Percentiles rank a stretch among this genome's conserved stretches.
Conservation (phyloP, 805 yeast genomes). For the Yarrowia hollandica region DNA sequence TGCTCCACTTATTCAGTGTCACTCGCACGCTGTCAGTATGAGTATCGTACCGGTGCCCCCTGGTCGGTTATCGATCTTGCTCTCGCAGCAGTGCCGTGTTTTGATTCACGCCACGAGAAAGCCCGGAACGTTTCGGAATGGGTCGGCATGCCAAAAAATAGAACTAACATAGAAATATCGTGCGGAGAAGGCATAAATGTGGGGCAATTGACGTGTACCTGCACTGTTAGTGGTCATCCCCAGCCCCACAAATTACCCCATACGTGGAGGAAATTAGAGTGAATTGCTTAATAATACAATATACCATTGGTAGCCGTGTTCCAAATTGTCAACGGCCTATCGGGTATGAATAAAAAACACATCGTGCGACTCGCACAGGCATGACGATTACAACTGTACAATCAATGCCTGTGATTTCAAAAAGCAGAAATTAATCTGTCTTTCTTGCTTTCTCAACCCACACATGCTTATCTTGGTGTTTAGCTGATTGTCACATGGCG, state of each 20-base stretch:
- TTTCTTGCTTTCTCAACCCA: background rate
- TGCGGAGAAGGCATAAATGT: background rate
- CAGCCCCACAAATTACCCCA: background rate
- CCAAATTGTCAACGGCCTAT: background rate
- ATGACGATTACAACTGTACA: background rate
- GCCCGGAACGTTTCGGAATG: conserved; percentile 22
- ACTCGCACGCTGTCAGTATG: no score
- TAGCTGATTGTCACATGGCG: conserved; percentile 2
- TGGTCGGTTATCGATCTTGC: conserved; percentile 11
- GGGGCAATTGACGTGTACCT: background rate
- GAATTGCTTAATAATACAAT: background rate
- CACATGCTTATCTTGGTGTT: background rate
- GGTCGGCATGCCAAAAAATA: background rate
- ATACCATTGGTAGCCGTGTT: no score
- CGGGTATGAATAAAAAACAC: background rate
- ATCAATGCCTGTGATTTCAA: no score
- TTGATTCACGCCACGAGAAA: background rate
- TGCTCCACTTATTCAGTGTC: no score
- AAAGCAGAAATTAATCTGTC: no score
- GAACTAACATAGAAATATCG: background rate
- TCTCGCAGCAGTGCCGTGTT: conserved; percentile 5
- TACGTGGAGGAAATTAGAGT: background rate
- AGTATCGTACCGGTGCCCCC: no score
- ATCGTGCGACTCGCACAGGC: background rate
- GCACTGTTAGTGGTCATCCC: no score